Conservation (phyloP, 140 eudicot species). For the Cichorium intybus region DNA sequence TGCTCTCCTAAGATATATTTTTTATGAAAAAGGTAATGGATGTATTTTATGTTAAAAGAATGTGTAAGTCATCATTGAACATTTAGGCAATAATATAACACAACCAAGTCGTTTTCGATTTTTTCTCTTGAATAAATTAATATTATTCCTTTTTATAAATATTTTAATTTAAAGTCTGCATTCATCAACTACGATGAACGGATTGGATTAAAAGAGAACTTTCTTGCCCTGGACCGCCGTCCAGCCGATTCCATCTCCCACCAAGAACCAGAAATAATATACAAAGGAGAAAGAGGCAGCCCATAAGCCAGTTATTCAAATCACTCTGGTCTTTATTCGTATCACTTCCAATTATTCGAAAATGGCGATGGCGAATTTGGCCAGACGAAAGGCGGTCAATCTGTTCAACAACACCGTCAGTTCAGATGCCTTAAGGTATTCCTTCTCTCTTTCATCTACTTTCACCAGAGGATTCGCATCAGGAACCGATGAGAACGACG, state of each 20-base stretch:
- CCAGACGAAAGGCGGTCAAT: conserved; percentile 44
- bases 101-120: not conserved
- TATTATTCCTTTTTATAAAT: no score
- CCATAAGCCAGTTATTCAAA: not conserved
- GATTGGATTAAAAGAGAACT: not conserved
- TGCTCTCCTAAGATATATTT: not conserved
- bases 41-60: no score
- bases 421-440: conserved; percentile 18
- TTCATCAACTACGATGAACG: not conserved
- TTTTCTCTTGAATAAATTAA: no score
- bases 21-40: not conserved
- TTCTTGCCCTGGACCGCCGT: not conserved
- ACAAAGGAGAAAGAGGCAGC: not conserved
- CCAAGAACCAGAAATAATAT: not conserved
- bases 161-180: no score
- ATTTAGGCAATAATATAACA: not conserved
- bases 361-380: conserved; percentile 73
- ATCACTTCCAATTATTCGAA: conserved; percentile 1
- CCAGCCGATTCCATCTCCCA: not conserved
- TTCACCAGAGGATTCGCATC: conserved; percentile 52
- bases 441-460: conserved; percentile 29
- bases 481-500: conserved; percentile 77
- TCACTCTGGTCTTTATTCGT: not conserved
- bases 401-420: conserved; percentile 14
- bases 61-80: no score